Evolutionary conservation across 805 yeast species (phyloP).

Genomic region (Saturnispora zaruensis): DNA sequence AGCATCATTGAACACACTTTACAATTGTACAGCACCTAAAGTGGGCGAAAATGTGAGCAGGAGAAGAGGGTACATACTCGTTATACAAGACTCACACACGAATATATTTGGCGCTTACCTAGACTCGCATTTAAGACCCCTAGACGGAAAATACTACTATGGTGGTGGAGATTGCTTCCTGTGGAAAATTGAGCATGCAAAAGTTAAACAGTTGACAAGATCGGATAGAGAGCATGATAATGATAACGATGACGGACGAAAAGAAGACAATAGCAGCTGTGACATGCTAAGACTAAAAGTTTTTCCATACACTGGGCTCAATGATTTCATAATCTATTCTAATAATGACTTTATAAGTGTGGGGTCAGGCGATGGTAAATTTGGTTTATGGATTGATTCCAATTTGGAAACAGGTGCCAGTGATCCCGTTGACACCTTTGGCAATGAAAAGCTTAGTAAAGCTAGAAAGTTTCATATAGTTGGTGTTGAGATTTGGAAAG

Average conservation of each 20-base stretch:
- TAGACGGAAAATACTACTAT: constrained; percentile 65
- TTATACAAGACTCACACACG: constrained; percentile 56
- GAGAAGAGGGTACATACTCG: constrained; percentile 60
- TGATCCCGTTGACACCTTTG: constrained; percentile 74
- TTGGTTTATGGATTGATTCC: constrained; percentile 83
- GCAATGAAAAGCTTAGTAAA: constrained; percentile 61
- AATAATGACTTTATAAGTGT: constrained; percentile 68
- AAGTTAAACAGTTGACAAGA: constrained; percentile 23
- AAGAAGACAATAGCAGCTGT: not conserved
- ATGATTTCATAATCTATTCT: constrained; percentile 79
- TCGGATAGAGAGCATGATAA: not conserved
- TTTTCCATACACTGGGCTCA: constrained; percentile 78
- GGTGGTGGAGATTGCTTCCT: constrained; percentile 96
- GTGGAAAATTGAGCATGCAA: constrained; percentile 61
- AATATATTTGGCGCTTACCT: constrained; percentile 70
- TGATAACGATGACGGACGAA: constrained; percentile 1
- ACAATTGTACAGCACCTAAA: constrained; percentile 44
- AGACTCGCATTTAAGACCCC: constrained; percentile 64
- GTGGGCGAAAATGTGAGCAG: constrained; percentile 27
- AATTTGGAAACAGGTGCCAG: constrained; percentile 70
- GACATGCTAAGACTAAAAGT: constrained; percentile 47
- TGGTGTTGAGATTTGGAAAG: constrained; percentile 80
- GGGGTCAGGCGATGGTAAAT: constrained; percentile 90
- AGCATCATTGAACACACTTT: constrained; percentile 72
- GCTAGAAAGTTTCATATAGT: constrained; percentile 59